Evolutionary conservation across 1,284 basidiomycete genomes (phyloP), one percentile per base, ranked within the genome.

Genomic region (Abortiporus biennis): DNA sequence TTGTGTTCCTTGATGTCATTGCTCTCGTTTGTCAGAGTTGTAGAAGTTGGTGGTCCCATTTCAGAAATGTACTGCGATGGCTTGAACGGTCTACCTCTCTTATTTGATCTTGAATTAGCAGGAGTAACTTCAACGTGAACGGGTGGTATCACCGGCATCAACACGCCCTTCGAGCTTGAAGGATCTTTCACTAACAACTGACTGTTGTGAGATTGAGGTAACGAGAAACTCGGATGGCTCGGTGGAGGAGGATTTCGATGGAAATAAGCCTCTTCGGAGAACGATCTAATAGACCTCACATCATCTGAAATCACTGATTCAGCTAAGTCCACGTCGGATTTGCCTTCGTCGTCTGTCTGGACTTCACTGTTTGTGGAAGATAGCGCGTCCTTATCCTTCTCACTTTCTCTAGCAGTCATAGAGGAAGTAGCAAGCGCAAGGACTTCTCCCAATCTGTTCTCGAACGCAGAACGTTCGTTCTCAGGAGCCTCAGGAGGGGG

Each of bases 221-320:
- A 8, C 27, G 27, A 29, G n/a, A 29, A 8, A 8, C 9, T 8
- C 27, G n/a, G n/a, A 9, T 8, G n/a, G n/a, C 9, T n/a, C 8
- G 27, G 27, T 29, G n/a, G n/a, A 8, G 9, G 9, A 8, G 27
- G 8, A 8, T 29, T 8, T 9, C 9, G 27, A 8, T n/a, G 27
- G 35, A 11, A 43, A 40, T 19, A 47, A 20, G 58, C 54, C 16
- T 63, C 73, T 50, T 80, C 78, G 1, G 74, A 72, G 49, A 71
- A 77, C 1, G 80, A 82, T 36, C 62, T 65, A 30, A 79, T 74
- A n/a, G 80, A 83, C 12, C 65, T 70, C 31, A 76, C 69, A 55
- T 83, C 78, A 51, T 85, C 83, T n/a, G 75, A 76, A n/a, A n/a
- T n/a, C n/a, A n/a, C n/a, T n/a, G n/a, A n/a, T 52, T 76, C 76